phyloP scores from a whole-genome alignment of 2,329 filamentous ascomycete genomes.

The Fusarium sp. region DNA sequence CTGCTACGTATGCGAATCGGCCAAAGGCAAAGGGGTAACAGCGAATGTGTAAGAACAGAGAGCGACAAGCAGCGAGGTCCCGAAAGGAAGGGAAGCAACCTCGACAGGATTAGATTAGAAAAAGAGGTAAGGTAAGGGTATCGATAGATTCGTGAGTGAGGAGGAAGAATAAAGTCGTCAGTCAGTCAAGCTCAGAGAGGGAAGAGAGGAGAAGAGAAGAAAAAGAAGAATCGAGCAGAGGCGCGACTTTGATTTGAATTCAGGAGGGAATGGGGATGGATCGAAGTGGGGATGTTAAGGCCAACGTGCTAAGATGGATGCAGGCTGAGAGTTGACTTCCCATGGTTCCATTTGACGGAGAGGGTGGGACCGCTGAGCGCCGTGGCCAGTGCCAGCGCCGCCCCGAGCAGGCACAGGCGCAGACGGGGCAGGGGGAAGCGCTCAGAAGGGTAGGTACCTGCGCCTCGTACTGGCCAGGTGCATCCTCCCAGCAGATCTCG shows the following conservation, averaged over 20 bases:
- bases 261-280: slow-evolving; percentile 34
- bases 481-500: slow-evolving; percentile 9
- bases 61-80: slow-evolving; percentile 37
- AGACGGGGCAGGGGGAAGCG: not conserved
- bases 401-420: not conserved
- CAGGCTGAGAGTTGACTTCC: slow-evolving; percentile 22
- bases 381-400: not conserved
- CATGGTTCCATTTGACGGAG: slow-evolving; percentile 11
- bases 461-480: not conserved
- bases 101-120: slow-evolving; percentile 42
- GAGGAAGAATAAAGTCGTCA: slow-evolving; percentile 25
- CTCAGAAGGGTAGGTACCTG: slow-evolving; percentile 8
- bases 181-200: slow-evolving; percentile 27
- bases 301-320: slow-evolving; percentile 44
- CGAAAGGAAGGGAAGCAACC: slow-evolving; percentile 37
- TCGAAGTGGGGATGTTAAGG: slow-evolving; percentile 40
- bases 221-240: slow-evolving; percentile 13
- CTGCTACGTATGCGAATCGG: slow-evolving; percentile 33
- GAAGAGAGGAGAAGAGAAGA: slow-evolving; percentile 13
- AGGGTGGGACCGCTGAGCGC: slow-evolving; percentile 5
- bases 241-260: slow-evolving; percentile 34
- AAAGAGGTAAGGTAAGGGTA: slow-evolving; percentile 25
- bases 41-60: slow-evolving; percentile 35
- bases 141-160: slow-evolving; percentile 25
- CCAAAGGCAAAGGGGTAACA: slow-evolving; percentile 29